Evolutionary conservation across 139 green algal species (phyloP).

Genomic region (Asterochloris sp.): DNA sequence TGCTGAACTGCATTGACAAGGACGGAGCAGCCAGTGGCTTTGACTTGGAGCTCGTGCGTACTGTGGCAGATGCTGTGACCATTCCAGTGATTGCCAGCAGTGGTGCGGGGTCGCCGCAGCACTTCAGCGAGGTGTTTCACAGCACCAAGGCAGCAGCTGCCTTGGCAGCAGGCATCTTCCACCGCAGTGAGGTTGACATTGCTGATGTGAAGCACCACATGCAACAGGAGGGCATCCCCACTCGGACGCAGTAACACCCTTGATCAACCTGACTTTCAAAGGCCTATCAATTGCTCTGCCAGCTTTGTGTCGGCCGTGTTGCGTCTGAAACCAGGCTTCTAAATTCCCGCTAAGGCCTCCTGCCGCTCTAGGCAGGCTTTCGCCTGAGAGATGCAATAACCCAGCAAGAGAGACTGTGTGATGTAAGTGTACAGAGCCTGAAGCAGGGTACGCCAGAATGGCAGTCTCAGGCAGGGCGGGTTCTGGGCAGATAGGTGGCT

Average conservation of each 20-base stretch:
- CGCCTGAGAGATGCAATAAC: too few relatives aligned
- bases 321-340: not conserved
- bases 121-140: slow-evolving; percentile 92
- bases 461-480: too few relatives aligned
- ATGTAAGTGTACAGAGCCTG: too few relatives aligned
- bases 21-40: slow-evolving; percentile 87
- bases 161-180: slow-evolving; percentile 98
- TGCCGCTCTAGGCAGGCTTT: too few relatives aligned
- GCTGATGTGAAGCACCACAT: slow-evolving; percentile 90
- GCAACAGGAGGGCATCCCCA: slow-evolving; percentile 64
- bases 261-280: not conserved
- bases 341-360: not conserved
- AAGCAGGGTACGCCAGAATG: too few relatives aligned
- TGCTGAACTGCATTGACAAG: slow-evolving; percentile 99
- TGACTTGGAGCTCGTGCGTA: slow-evolving; percentile 88
- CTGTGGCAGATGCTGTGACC: slow-evolving; percentile 84
- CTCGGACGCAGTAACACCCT: slow-evolving; percentile 37
- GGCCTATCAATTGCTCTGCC: not conserved
- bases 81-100: slow-evolving; percentile 97
- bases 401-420: too few relatives aligned
- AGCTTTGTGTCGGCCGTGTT: not conserved
- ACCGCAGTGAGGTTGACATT: slow-evolving; percentile 92
- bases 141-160: slow-evolving; percentile 79
- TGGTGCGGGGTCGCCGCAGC: slow-evolving; percentile 84
- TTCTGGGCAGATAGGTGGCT: too few relatives aligned